These are phyloP conservation scores for Acer saccharum DNA, from an alignment of 345 rosid species.

Conservation along the genomic window DNA sequence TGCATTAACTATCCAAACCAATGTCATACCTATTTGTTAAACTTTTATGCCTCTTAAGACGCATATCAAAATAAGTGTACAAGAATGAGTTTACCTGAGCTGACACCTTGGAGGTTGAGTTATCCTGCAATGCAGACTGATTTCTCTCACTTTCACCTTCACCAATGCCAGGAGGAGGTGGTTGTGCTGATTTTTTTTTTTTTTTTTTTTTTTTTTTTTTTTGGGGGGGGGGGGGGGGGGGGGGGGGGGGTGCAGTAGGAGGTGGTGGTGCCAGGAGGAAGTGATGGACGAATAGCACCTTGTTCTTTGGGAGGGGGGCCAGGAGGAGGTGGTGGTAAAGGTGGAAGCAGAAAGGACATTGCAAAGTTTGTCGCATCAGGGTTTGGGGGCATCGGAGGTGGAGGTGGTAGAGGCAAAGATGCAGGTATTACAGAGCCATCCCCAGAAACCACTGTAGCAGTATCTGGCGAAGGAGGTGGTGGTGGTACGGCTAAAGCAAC, in stretches of 20 bases:
- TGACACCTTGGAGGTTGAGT: conserved; percentile 42
- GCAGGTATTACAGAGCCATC: conserved; percentile 46
- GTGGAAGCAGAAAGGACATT: conserved; percentile 60
- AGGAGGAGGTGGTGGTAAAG: conserved; percentile 88
- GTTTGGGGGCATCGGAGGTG: conserved; percentile 82
- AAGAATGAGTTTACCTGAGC: conserved; percentile 43
- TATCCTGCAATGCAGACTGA: conserved; percentile 44
- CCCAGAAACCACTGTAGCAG: conserved; percentile 31
- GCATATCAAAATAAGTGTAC: not conserved
- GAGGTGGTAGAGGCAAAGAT: conserved; percentile 87
- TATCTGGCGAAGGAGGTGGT: conserved; percentile 73
- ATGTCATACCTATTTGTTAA: not conserved
- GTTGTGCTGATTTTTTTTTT: conserved; percentile 61
- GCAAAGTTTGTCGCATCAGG: conserved; percentile 43
- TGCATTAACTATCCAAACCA: not conserved
- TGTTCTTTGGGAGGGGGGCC: conserved; percentile 86
- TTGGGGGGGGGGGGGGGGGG: too few relatives aligned
- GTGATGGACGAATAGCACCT: conserved; percentile 43
- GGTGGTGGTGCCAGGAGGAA: conserved; percentile 70
- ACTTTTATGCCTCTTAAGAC: not conserved
- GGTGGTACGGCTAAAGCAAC: conserved; percentile 51
- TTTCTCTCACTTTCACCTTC: conserved; percentile 47
- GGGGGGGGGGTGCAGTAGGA: too few relatives aligned
- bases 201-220: too few relatives aligned
- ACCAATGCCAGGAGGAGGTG: conserved; percentile 56